Evolutionary conservation across 345 rosid genomes (phyloP), one percentile per base, ranked within the genome.

Genomic region (Mallotus nudiflorus): DNA sequence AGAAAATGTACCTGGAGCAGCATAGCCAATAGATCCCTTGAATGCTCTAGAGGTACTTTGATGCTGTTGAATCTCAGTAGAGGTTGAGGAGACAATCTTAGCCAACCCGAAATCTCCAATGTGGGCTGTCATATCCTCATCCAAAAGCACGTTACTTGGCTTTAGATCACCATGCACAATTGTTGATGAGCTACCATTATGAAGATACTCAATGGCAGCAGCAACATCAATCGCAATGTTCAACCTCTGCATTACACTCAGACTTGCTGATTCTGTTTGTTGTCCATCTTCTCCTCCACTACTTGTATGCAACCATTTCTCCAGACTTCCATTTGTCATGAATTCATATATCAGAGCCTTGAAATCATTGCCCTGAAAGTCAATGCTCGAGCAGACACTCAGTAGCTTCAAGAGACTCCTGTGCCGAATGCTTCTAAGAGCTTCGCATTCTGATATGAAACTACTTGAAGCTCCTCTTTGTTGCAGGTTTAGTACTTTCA

Each of bases 241-340:
- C 45, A 77, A 10, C 27, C 73, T 45, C 2, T 25, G 14, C 13
- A 25, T 25, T 25, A 55, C 19, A 13, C 27, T 55, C 35, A 55
- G 35, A 25, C 27, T 25, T 14, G 18, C 12, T n/a, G 37, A 28
- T 27, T 55, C 59, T 25, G 2, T 6, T 55, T 25, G 31, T 55
- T 58, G 28, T 5, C 49, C 54, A 28, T 25, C 75, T 12, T 72
- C 55, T 31, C 12, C 18, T 51, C 37, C 27, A 27, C 29, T 46
- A 9, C 29, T 7, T 3, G 62, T 71, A 42, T 79, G 76, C 59
- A 85, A 4, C 88, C 85, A 85, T 35, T 33, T 75, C 14, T 88
- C 89, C 25, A 85, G 54, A 62, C 73, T 85, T 12, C 88, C 87
- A 39, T 82, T 83, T 0, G 78, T 71, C 88, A 85, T 82, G 77